phyloP scores from a whole-genome alignment of 228 moss, liverwort and hornwort species.

The Sphagnum fallax region DNA sequence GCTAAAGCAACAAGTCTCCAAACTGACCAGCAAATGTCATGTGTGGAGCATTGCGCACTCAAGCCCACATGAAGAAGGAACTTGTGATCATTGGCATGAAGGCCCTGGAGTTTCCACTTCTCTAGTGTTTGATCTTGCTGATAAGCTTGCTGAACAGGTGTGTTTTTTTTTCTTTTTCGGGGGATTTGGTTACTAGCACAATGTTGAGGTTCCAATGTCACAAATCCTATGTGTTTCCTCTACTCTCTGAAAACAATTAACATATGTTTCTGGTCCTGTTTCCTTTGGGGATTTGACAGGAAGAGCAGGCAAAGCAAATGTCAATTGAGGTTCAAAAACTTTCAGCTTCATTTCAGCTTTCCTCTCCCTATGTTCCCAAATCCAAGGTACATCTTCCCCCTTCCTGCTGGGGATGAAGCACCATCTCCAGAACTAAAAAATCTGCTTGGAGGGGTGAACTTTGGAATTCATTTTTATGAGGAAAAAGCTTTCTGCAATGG shows the following conservation, averaged over 20 bases:
- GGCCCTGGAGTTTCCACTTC: constrained; percentile 35
- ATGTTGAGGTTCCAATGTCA: too few species aligned
- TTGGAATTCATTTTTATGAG: too few species aligned
- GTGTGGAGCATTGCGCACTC: constrained; percentile 10
- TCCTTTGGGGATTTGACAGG: constrained; percentile 21
- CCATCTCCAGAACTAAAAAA: too few species aligned
- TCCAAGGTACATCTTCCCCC: constrained; percentile 36
- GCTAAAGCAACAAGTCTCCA: constrained; percentile 47
- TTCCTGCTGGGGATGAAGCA: too few species aligned
- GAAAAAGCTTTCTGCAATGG: too few species aligned
- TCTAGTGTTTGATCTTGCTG: constrained; percentile 41
- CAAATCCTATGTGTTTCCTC: too few species aligned
- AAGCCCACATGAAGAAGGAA: constrained; percentile 8
- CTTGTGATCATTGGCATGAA: constrained; percentile 16
- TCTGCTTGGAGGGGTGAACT: too few species aligned
- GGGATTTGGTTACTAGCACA: too few species aligned
- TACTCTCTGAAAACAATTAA: too few species aligned
- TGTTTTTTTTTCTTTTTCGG: not conserved
- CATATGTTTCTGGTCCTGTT: too few species aligned
- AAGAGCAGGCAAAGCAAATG: constrained; percentile 56
- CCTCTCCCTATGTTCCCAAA: constrained; percentile 74
- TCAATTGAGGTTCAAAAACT: constrained; percentile 57
- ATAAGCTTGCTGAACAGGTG: constrained; percentile 61
- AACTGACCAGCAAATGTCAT: constrained; percentile 35
- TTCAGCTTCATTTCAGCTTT: constrained; percentile 57